Conservation (phyloP, 164 flowering plant genomes). For the Pachysandra terminalis region DNA sequence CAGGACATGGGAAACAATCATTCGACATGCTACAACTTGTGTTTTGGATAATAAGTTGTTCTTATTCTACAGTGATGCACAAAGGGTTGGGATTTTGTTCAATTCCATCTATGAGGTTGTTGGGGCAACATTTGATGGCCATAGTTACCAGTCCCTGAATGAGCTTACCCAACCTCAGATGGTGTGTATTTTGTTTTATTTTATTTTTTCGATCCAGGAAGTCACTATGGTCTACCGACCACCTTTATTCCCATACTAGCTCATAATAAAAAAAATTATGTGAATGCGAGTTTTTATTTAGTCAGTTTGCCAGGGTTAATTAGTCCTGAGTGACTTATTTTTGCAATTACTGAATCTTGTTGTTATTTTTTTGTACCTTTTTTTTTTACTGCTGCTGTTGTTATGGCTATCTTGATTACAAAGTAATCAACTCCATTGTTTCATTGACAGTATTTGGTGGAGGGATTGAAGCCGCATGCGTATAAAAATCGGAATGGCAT, state of each 20-base stretch:
- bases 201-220: not conserved
- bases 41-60: slow-evolving; percentile 29
- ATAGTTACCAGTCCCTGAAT: slow-evolving; percentile 25
- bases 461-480: slow-evolving; percentile 41
- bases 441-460: slow-evolving; percentile 43
- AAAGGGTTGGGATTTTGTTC: slow-evolving; percentile 31
- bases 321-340: not conserved
- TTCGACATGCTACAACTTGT: slow-evolving; percentile 50
- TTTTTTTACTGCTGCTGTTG: not conserved
- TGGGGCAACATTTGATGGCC: slow-evolving; percentile 46
- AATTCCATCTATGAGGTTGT: slow-evolving; percentile 48
- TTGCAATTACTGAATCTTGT: not conserved
- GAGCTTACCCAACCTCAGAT: slow-evolving; percentile 24
- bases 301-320: too few relatives aligned
- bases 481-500: slow-evolving; percentile 35
- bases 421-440: not conserved
- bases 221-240: not conserved
- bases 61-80: slow-evolving; percentile 16
- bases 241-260: not conserved
- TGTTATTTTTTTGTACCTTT: not conserved
- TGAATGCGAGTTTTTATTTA: too few relatives aligned
- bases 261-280: not conserved
- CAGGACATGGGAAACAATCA: slow-evolving; percentile 50
- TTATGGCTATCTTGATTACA: not conserved
- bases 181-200: slow-evolving; percentile 51